Evolutionary conservation across 75 land plant genomes (phyloP), one percentile per base, ranked within the genome.

Genomic region (Pinus tabuliformis): DNA sequence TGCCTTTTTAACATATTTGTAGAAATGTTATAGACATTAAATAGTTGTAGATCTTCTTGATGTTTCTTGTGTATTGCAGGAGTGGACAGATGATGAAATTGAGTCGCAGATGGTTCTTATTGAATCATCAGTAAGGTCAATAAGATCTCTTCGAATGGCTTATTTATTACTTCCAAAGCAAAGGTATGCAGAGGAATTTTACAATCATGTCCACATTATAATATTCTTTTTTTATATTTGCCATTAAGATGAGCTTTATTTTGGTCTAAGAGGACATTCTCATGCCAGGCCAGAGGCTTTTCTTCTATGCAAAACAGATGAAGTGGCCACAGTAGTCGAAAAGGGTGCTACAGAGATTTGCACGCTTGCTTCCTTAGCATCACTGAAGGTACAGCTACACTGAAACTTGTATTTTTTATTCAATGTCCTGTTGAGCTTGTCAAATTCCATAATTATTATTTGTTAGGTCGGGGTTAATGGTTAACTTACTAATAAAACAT

Each of bases 31-130:
- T 49, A 49, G 54, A 49, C 12, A 49, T 49, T 49, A 49, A 33
- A 49, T 49, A 49, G 12, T 49, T 49, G 54, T 49, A 49, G 54
- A 49, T 49, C 12, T 49, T 49, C 9, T 49, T 49, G 12, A 49
- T 9, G 54, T 49, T 13, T 20, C 21, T 4, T 16, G 22, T 26
- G 17, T 65, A 54, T 58, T 37, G 18, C 79, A 92, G 95, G 81
- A 75, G 37, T 95, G 93, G 96, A 79, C 85, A 57, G 83, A 91
- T 79, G 85, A 85, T 61, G 70, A 68, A 62, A 81, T 84, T 22
- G 97, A 94, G 60, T 33, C 78, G 11, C 82, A 94, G 30, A 92
- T 96, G 97, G 86, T 78, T 33, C 62, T 86, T 76, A 80, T 94
- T 26, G 86, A 84, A 30, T 82, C 83, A 22, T 74, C 82, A 42